These are phyloP conservation scores for Panicum virgatum DNA, from an alignment of 202 grass and related monocot genomes.

Conservation along the genomic window DNA sequence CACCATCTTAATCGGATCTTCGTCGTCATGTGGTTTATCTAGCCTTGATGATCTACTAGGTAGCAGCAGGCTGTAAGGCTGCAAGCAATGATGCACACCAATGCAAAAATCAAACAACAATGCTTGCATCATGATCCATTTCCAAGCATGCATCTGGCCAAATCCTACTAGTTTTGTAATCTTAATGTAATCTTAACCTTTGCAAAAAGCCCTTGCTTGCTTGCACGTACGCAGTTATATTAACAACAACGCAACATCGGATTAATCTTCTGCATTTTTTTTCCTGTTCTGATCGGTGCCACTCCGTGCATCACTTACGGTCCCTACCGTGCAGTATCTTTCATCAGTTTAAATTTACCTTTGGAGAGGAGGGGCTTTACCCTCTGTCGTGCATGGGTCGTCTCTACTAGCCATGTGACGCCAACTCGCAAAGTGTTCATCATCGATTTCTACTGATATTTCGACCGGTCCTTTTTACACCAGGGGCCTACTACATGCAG, in stretches of 20 bases:
- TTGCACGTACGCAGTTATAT: not conserved
- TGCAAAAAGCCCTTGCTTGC: not conserved
- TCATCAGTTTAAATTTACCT: constrained; percentile 20
- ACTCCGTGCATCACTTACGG: not conserved
- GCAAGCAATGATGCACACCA: constrained; percentile 3
- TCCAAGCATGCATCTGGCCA: not conserved
- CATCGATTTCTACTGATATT: constrained; percentile 9
- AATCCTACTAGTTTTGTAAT: not conserved
- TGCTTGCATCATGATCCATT: not conserved
- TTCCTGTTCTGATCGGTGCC: not conserved
- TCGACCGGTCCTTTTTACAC: not conserved
- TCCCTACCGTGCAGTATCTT: constrained; percentile 28
- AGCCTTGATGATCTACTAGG: not conserved
- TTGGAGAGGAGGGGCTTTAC: constrained; percentile 12
- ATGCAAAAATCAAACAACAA: not conserved
- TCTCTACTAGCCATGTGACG: constrained; percentile 39
- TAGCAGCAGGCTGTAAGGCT: not conserved
- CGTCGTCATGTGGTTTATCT: not conserved
- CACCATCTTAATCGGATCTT: not conserved
- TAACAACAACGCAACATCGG: not conserved
- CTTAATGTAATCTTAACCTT: constrained; percentile 8
- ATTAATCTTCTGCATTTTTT: not conserved
- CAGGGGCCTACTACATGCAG: not conserved
- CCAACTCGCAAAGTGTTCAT: constrained; percentile 41
- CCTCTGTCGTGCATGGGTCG: constrained; percentile 14